A percentile compares a stretch with the other conserved stretches of the same genome.
Conservation (phyloP, 2,329 filamentous ascomycete species). For the Fusarium humuli region DNA sequence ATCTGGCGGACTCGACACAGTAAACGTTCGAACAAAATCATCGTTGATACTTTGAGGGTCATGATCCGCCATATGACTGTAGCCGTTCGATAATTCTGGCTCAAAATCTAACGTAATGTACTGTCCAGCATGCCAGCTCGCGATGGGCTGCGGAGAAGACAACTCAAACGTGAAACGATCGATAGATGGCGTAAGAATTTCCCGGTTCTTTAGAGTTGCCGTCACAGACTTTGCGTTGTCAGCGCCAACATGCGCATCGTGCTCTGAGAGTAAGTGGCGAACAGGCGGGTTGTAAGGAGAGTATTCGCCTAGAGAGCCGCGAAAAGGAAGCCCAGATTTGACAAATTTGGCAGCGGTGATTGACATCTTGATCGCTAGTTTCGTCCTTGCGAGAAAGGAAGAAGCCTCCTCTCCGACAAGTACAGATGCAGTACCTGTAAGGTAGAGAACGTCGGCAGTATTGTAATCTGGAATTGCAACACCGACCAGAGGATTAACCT, state of each 20-base stretch:
- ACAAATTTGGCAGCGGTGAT: conserved; percentile 73
- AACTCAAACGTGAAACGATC: conserved; percentile 69
- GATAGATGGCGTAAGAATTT: conserved; percentile 73
- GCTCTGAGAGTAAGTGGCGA: conserved; percentile 72
- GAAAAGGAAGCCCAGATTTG: conserved; percentile 73
- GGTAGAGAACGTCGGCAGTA: conserved; percentile 78
- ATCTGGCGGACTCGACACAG: conserved; percentile 72
- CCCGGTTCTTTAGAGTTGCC: conserved; percentile 70
- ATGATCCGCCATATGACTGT: conserved; percentile 84
- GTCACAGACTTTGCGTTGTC: conserved; percentile 37
- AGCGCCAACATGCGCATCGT: conserved; percentile 33
- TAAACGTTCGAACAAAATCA: conserved; percentile 86
- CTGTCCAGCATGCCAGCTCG: conserved; percentile 75
- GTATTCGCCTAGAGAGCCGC: conserved; percentile 66
- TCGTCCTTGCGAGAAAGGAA: conserved; percentile 73
- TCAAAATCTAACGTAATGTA: conserved; percentile 82
- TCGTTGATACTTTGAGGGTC: conserved; percentile 86
- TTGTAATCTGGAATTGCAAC: conserved; percentile 80
- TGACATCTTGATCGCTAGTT: conserved; percentile 77
- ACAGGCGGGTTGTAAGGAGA: conserved; percentile 86
- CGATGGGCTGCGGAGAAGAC: conserved; percentile 29
- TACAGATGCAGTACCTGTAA: conserved; percentile 76
- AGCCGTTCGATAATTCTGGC: conserved; percentile 76
- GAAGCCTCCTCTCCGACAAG: conserved; percentile 73
- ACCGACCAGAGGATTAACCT: conserved; percentile 73